phyloP scores from a whole-genome alignment of 2,329 filamentous ascomycete genomes.

The Cryphonectria nitschkei region DNA sequence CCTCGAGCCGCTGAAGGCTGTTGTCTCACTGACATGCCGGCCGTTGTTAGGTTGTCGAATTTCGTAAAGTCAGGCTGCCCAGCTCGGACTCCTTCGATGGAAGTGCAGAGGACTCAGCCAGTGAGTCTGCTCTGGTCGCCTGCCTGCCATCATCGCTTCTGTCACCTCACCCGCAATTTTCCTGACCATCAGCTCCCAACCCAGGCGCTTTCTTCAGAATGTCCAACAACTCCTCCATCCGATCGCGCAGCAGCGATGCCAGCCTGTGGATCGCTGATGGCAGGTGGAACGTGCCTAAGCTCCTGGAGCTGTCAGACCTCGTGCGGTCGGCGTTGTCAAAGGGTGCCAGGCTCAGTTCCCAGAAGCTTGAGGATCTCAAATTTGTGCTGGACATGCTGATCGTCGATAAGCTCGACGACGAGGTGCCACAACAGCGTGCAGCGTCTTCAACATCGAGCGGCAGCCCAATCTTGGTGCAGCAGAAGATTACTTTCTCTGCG shows the following conservation, averaged over 20 bases:
- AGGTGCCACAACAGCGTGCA: neutral
- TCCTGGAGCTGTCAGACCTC: constrained; percentile 23
- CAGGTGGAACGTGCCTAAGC: constrained; percentile 26
- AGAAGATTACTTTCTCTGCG: constrained; percentile 14
- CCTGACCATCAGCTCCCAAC: neutral
- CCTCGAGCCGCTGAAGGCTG: neutral
- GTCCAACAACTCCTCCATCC: constrained; percentile 7
- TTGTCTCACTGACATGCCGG: neutral
- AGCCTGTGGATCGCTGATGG: constrained; percentile 19
- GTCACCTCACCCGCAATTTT: neutral
- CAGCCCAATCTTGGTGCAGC: no score
- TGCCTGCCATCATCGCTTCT: neutral
- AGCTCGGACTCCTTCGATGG: constrained; percentile 23
- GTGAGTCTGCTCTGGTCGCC: constrained; percentile 17
- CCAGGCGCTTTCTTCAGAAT: constrained; percentile 5
- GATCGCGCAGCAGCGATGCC: constrained; percentile 10
- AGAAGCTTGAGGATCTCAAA: constrained; percentile 21
- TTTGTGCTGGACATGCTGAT: constrained; percentile 27
- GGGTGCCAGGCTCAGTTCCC: constrained; percentile 3
- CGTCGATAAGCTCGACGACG: constrained; percentile 19
- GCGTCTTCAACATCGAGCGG: neutral
- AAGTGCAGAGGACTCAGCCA: constrained; percentile 14
- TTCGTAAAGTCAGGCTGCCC: constrained; percentile 19
- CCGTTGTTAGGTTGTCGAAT: constrained; percentile 12
- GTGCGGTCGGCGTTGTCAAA: constrained; percentile 18